phyloP scores from a whole-genome alignment of 176 grass and related monocot species.

The Oropetium thomaeum region DNA sequence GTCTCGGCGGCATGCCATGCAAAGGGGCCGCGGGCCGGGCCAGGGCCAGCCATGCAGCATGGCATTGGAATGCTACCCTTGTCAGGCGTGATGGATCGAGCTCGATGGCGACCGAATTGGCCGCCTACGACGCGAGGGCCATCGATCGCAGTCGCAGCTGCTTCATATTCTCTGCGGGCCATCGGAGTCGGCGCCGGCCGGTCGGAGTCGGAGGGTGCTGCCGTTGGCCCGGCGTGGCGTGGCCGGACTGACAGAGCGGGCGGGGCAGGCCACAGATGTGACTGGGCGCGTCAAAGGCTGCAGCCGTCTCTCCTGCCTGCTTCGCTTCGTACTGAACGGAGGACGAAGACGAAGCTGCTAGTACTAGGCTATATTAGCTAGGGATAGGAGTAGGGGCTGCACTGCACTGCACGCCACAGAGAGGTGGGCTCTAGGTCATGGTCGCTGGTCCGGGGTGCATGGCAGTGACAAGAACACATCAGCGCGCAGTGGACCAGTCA shows the following conservation, averaged over 20 bases:
- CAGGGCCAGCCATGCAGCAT: not conserved
- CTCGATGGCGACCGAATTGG: conserved; percentile 6
- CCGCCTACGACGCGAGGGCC: not conserved
- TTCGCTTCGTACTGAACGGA: no score
- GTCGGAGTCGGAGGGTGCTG: not conserved
- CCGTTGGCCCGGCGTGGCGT: conserved; percentile 40
- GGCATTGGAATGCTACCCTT: conserved; percentile 29
- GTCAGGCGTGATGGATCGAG: not conserved
- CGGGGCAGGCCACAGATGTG: conserved; percentile 26
- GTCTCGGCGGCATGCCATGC: conserved; percentile 20
- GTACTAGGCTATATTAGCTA: no score
- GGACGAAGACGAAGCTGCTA: not conserved
- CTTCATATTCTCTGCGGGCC: no score
- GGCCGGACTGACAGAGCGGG: not conserved
- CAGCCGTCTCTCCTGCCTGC: not conserved
- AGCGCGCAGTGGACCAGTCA: not conserved
- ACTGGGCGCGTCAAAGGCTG: conserved; percentile 45
- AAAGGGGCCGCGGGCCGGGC: not conserved
- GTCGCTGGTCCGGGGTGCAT: conserved; percentile 41
- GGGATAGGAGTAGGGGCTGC: no score
- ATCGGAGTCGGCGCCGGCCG: conserved; percentile 32
- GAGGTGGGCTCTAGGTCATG: conserved; percentile 18
- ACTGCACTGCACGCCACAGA: not conserved
- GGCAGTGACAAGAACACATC: conserved; percentile 41
- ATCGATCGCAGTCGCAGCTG: not conserved